A percentile compares a stretch with the other conserved stretches of the same genome.
Conservation (phyloP, 2,329 filamentous ascomycete genomes). For the Aspergillus tanneri region DNA sequence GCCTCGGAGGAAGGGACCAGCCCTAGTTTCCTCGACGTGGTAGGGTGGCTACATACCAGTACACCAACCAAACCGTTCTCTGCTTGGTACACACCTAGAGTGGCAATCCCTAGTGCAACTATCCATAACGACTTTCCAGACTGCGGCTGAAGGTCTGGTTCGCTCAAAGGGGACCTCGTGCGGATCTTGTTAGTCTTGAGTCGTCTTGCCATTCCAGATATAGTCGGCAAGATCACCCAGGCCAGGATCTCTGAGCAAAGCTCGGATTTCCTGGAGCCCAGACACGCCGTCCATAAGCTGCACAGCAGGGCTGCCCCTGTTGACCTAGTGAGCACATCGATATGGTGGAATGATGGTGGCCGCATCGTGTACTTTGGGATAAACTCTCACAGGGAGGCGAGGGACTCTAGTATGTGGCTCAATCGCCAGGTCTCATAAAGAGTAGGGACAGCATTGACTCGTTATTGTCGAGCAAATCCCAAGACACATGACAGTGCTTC, state of each 20-base stretch:
- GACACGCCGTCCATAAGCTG: constrained; percentile 1
- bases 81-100: not conserved
- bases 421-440: no score
- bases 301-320: constrained; percentile 9
- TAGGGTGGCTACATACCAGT: constrained; percentile 8
- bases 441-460: no score
- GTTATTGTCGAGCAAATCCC: no score
- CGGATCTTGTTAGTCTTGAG: no score
- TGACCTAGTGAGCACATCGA: no score
- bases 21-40: no score
- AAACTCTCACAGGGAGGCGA: no score
- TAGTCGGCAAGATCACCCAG: constrained; percentile 6
- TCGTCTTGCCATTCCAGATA: not conserved
- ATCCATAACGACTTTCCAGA: constrained; percentile 8
- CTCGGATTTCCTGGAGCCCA: constrained; percentile 3
- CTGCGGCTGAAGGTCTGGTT: not conserved
- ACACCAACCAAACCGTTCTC: constrained; percentile 6
- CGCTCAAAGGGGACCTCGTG: not conserved
- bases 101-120: constrained; percentile 5
- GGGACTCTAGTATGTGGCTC: no score
- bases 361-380: no score
- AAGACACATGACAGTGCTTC: no score
- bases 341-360: no score
- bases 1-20: not conserved
- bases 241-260: constrained; percentile 8